Evolutionary conservation across 345 rosid species (phyloP).

Genomic region (Eucalyptus curtisii): DNA sequence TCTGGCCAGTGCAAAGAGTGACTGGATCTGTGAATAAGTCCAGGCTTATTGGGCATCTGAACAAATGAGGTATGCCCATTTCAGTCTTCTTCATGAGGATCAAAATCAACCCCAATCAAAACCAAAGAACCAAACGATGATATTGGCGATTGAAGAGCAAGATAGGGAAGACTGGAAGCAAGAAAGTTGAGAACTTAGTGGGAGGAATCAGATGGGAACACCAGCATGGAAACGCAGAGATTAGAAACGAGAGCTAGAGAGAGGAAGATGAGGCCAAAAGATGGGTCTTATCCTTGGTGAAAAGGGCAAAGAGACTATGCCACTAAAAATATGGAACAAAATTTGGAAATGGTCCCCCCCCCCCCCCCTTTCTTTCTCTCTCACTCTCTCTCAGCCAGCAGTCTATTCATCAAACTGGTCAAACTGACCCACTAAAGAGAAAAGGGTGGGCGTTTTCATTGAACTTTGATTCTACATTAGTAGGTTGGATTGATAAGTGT

Average conservation of each 20-base stretch:
- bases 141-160: neutral
- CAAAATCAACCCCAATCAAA: neutral
- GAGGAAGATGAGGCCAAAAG: neutral
- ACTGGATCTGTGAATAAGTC: constrained; percentile 63
- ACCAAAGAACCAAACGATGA: neutral
- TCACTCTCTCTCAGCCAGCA: constrained; percentile 2
- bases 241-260: neutral
- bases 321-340: constrained; percentile 6
- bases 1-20: constrained; percentile 60
- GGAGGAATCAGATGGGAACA: neutral
- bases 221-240: neutral
- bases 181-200: neutral
- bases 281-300: constrained; percentile 2
- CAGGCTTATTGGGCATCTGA: constrained; percentile 60
- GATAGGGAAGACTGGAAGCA: neutral
- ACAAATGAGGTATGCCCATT: constrained; percentile 35
- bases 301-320: neutral
- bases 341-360: neutral
- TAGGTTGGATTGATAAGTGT: neutral
- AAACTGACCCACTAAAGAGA: constrained; percentile 18
- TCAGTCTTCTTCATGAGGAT: constrained; percentile 3
- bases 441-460: neutral
- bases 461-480: neutral
- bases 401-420: constrained; percentile 11
- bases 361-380: neutral